Percentiles rank a stretch among this genome's conserved stretches.
These are phyloP conservation scores for Neurospora sp. DNA, from an alignment of 2,329 filamentous ascomycete species.

Conservation along the genomic window DNA sequence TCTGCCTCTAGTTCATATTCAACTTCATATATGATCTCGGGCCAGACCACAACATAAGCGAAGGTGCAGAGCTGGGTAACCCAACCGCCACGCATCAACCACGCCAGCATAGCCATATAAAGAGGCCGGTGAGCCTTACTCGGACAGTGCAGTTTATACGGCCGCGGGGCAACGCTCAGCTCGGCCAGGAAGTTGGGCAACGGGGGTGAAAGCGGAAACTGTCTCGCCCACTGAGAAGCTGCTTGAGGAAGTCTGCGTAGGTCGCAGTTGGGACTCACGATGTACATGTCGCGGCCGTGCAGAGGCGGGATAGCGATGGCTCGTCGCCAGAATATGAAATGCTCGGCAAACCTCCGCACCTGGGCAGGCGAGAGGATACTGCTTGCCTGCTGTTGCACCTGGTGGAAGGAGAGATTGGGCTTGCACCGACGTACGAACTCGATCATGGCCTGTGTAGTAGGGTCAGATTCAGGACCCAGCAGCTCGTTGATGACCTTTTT, in stretches of 20 bases:
- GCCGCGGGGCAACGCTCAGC: conserved; percentile 68
- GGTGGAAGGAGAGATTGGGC: conserved; percentile 56
- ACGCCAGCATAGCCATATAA: conserved; percentile 86
- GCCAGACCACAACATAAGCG: conserved; percentile 75
- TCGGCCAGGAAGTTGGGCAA: conserved; percentile 80
- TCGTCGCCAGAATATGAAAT: conserved; percentile 92
- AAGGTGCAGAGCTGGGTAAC: conserved; percentile 89
- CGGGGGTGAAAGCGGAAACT: conserved; percentile 74
- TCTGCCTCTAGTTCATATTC: conserved; percentile 60
- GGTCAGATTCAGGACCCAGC: conserved; percentile 46
- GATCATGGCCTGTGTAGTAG: conserved; percentile 64
- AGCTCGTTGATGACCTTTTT: conserved; percentile 64
- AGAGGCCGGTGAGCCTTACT: conserved; percentile 77
- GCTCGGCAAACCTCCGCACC: conserved; percentile 78
- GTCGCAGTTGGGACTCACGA: conserved; percentile 84
- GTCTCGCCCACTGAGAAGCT: conserved; percentile 59
- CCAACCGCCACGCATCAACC: conserved; percentile 87
- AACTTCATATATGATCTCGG: conserved; percentile 74
- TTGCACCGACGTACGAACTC: conserved; percentile 71
- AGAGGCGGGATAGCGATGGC: conserved; percentile 86
- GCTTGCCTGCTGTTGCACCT: conserved; percentile 52
- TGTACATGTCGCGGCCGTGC: conserved; percentile 81
- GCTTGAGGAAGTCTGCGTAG: conserved; percentile 60
- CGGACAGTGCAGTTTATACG: conserved; percentile 76
- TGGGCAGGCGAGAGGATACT: conserved; percentile 67